Percentiles rank a stretch among this genome's conserved stretches.
These are phyloP conservation scores for Aurantiochytrium sp. DNA, from an alignment of 108 stramenopile genomes.

Conservation along the genomic window DNA sequence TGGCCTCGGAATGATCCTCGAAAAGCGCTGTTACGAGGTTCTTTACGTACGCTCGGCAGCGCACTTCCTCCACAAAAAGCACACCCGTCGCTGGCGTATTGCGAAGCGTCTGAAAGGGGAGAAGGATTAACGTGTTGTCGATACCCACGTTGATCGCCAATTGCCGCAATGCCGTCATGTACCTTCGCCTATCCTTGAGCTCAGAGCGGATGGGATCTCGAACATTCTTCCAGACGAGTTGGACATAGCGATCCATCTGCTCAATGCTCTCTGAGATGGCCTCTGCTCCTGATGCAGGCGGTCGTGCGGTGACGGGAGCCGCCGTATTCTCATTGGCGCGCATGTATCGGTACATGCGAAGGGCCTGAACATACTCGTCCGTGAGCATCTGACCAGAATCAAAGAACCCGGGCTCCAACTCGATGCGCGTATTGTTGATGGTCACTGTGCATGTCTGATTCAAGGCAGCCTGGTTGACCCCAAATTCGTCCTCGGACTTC, in stretches of 20 bases:
- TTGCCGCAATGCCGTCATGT: neutral
- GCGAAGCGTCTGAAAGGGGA: neutral
- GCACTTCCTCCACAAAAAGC: neutral
- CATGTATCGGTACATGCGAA: constrained; percentile 12
- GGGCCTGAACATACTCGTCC: neutral
- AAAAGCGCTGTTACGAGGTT: neutral
- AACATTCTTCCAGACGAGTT: constrained; percentile 10
- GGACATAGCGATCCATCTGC: constrained; percentile 4
- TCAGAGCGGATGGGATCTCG: neutral
- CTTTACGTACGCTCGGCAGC: neutral
- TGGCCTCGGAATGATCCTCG: neutral
- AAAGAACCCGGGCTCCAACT: neutral
- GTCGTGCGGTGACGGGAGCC: too few relatives aligned
- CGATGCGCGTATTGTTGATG: neutral
- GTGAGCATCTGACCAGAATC: neutral
- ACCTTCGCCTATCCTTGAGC: neutral
- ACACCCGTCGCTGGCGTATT: neutral
- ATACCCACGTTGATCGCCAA: neutral
- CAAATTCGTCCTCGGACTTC: neutral
- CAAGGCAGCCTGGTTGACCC: neutral
- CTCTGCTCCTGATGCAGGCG: neutral
- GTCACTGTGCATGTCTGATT: constrained; percentile 12
- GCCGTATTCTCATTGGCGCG: neutral
- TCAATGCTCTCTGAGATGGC: neutral
- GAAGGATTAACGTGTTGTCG: neutral